Conservation (phyloP, 31 red algal species). For the Odonthalia washingtoniensis region DNA sequence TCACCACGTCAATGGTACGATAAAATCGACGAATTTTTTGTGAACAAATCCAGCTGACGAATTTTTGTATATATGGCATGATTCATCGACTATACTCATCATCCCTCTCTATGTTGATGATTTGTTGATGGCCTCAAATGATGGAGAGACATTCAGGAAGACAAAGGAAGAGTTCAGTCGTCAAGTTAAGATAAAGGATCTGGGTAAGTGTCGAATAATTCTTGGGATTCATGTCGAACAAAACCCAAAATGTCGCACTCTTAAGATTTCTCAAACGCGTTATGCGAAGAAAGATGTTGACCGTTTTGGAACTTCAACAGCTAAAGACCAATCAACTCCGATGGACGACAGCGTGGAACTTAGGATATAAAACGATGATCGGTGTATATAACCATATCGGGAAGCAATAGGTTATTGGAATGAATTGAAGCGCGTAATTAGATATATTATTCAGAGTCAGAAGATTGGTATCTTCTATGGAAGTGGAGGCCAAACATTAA, state of each 20-base stretch:
- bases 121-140: too few relatives aligned
- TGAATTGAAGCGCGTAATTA: neutral
- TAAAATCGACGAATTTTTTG: too few relatives aligned
- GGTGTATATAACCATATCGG: neutral
- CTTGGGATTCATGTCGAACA: neutral
- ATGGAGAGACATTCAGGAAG: too few relatives aligned
- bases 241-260: neutral
- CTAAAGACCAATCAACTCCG: neutral
- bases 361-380: neutral
- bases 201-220: neutral
- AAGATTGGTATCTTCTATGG: neutral
- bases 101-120: too few relatives aligned
- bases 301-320: neutral
- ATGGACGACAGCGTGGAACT: neutral
- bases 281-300: neutral
- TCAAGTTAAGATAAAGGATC: constrained; percentile 37
- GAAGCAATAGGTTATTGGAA: neutral
- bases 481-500: neutral
- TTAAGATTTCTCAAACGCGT: neutral
- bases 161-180: too few relatives aligned
- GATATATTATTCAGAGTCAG: neutral
- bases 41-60: too few relatives aligned
- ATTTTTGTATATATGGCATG: too few relatives aligned
- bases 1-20: too few relatives aligned
- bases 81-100: too few relatives aligned